These are phyloP conservation scores for Phialemoniopsis sp. DNA, from an alignment of 2,329 filamentous ascomycete species.

Conservation along the genomic window DNA sequence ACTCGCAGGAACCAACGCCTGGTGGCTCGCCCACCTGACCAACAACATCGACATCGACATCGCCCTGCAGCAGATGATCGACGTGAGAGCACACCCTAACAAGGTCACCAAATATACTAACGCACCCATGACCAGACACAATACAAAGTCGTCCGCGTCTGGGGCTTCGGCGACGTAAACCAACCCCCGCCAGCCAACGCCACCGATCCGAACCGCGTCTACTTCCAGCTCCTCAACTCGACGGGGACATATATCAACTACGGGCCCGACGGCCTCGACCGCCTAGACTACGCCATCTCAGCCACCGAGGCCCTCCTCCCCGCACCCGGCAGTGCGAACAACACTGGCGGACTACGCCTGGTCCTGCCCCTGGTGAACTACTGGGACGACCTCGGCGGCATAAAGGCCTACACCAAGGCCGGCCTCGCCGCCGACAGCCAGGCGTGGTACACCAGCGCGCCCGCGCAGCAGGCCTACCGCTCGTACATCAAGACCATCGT, in stretches of 20 bases:
- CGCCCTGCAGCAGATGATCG: slow-evolving; percentile 8
- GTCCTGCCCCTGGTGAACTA: slow-evolving; percentile 10
- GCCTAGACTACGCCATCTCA: slow-evolving; percentile 7
- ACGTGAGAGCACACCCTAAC: slow-evolving; percentile 1
- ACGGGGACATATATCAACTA: slow-evolving; percentile 8
- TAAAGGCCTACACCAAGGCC: slow-evolving; percentile 9
- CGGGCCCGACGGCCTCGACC: slow-evolving; percentile 5
- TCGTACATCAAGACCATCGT: slow-evolving; percentile 45
- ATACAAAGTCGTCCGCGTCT: slow-evolving; percentile 45
- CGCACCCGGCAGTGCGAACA: too few relatives aligned
- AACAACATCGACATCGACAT: slow-evolving; percentile 9
- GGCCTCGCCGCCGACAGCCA: slow-evolving; percentile 5
- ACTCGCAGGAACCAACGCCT: slow-evolving; percentile 8
- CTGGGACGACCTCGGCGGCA: slow-evolving; percentile 12
- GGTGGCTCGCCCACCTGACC: slow-evolving; percentile 9
- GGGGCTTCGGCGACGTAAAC: slow-evolving; percentile 50
- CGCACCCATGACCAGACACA: slow-evolving; percentile 24
- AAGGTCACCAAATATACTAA: not conserved
- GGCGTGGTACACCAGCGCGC: slow-evolving; percentile 52
- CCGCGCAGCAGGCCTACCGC: slow-evolving; percentile 51
- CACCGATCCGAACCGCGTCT: slow-evolving; percentile 35
- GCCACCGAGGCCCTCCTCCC: slow-evolving; percentile 1
- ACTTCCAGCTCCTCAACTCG: slow-evolving; percentile 29
- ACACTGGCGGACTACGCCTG: slow-evolving; percentile 2
- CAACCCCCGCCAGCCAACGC: slow-evolving; percentile 17